These are phyloP conservation scores for Diaporthe velutina DNA, from an alignment of 2,329 filamentous ascomycete genomes.

Conservation along the genomic window DNA sequence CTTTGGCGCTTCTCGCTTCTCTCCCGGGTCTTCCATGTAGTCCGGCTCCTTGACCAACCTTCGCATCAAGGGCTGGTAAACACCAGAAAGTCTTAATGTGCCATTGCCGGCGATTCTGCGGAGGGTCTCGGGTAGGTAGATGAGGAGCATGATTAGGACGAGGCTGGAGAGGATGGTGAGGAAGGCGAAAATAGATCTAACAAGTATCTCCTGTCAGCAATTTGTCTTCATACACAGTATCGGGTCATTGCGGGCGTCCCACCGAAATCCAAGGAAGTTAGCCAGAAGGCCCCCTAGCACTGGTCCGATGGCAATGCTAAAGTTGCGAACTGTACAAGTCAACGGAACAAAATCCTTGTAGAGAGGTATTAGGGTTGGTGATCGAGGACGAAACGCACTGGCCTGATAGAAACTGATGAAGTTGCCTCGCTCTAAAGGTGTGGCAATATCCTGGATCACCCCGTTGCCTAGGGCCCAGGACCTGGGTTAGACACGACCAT, in stretches of 20 bases:
- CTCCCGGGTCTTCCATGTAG: constrained; percentile 18
- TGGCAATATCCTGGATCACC: constrained; percentile 50
- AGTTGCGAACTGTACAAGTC: constrained; percentile 43
- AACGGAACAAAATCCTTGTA: neutral
- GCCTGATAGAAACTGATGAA: constrained; percentile 50
- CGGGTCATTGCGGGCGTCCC: constrained; percentile 28
- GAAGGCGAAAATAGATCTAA: constrained; percentile 35
- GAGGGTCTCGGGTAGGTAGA: constrained; percentile 57
- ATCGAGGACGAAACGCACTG: constrained; percentile 44
- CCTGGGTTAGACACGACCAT: neutral
- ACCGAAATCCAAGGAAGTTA: constrained; percentile 47
- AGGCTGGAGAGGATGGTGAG: constrained; percentile 47
- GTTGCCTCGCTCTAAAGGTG: constrained; percentile 45
- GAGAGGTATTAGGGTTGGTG: too few species aligned
- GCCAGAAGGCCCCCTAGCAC: constrained; percentile 50
- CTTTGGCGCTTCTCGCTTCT: constrained; percentile 37
- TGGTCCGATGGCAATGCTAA: constrained; percentile 48
- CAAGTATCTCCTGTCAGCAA: neutral
- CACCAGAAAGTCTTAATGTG: constrained; percentile 51
- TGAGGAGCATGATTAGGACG: constrained; percentile 52
- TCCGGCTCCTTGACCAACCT: constrained; percentile 40
- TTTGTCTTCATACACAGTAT: neutral
- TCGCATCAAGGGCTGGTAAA: constrained; percentile 56
- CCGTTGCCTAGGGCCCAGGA: constrained; percentile 44
- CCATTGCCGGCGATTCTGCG: constrained; percentile 55